Conservation (phyloP, 495 filamentous ascomycete genomes). For the Aspergillus asperescens region DNA sequence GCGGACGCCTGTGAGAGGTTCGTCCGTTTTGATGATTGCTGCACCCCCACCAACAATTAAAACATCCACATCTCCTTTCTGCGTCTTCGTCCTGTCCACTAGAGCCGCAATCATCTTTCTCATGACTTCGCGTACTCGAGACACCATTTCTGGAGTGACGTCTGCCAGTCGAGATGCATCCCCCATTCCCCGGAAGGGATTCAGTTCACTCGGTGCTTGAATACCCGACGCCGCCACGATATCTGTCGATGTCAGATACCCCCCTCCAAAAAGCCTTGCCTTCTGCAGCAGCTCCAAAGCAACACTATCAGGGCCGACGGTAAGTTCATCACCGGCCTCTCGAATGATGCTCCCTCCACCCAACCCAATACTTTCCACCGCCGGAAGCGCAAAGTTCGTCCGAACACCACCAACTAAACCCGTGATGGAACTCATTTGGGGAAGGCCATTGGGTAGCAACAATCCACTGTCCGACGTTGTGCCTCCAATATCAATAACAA, state of each 20-base stretch:
- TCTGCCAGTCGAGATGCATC: slow-evolving; percentile 4
- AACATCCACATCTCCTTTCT: slow-evolving; percentile 30
- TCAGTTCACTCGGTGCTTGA: slow-evolving; percentile 15
- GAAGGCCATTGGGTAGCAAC: slow-evolving; percentile 41
- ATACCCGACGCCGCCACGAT: slow-evolving; percentile 36
- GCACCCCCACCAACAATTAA: slow-evolving; percentile 28
- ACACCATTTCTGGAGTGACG: slow-evolving; percentile 11
- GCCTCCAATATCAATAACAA: slow-evolving; percentile 49
- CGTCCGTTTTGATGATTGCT: slow-evolving; percentile 16
- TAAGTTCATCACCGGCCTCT: slow-evolving; percentile 24
- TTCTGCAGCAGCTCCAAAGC: slow-evolving; percentile 48
- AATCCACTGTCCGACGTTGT: slow-evolving; percentile 48
- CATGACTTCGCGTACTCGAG: slow-evolving; percentile 12
- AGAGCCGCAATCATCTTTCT: slow-evolving; percentile 18
- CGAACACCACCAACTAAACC: slow-evolving; percentile 42
- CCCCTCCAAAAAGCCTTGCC: slow-evolving; percentile 47
- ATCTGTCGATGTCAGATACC: slow-evolving; percentile 47
- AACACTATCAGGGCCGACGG: slow-evolving; percentile 53
- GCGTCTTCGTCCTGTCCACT: slow-evolving; percentile 24
- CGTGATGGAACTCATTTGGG: slow-evolving; percentile 37
- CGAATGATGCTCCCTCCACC: slow-evolving; percentile 51
- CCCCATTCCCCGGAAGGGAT: slow-evolving; percentile 16
- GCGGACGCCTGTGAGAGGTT: slow-evolving; percentile 19
- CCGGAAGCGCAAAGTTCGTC: slow-evolving; percentile 48
- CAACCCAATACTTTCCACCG: slow-evolving; percentile 49